A percentile compares a stretch with the other conserved stretches of the same genome.
These are phyloP conservation scores for Sporisorium scitamineum DNA, from an alignment of 1,284 basidiomycete genomes.

Conservation along the genomic window DNA sequence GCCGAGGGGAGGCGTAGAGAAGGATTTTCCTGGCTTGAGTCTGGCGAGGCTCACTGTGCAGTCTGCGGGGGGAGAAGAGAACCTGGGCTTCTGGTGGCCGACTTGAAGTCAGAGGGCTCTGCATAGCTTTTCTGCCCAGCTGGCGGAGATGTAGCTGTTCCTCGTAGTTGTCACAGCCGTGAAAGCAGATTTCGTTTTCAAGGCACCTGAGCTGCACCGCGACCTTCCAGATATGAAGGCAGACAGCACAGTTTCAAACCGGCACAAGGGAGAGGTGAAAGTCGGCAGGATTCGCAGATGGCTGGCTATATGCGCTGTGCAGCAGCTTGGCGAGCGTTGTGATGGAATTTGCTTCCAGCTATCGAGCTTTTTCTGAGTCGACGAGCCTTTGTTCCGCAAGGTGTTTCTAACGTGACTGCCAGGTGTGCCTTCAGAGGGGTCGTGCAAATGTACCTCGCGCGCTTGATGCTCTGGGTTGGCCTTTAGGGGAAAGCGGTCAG, in stretches of 20 bases:
- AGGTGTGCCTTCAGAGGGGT: background rate
- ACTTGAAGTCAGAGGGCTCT: background rate
- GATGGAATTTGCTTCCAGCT: background rate
- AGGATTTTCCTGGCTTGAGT: background rate
- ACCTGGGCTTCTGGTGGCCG: background rate
- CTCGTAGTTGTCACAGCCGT: background rate
- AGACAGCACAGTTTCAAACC: no score
- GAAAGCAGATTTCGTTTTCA: no score
- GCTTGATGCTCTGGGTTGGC: no score
- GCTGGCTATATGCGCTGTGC: slow-evolving; percentile 12
- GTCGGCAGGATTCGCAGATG: background rate
- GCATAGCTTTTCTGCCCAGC: background rate
- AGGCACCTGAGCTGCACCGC: no score
- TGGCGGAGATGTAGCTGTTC: no score
- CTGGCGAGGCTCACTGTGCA: background rate
- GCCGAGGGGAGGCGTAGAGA: background rate
- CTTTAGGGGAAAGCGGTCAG: no score
- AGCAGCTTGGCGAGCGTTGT: background rate
- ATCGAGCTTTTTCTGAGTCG: background rate
- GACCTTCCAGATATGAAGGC: no score
- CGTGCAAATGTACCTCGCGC: background rate
- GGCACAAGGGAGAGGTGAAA: background rate
- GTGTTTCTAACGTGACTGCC: background rate
- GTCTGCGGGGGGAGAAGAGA: no score
- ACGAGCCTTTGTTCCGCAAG: background rate